Conservation (phyloP, 106 monocot species). For the Dioscorea alata region DNA sequence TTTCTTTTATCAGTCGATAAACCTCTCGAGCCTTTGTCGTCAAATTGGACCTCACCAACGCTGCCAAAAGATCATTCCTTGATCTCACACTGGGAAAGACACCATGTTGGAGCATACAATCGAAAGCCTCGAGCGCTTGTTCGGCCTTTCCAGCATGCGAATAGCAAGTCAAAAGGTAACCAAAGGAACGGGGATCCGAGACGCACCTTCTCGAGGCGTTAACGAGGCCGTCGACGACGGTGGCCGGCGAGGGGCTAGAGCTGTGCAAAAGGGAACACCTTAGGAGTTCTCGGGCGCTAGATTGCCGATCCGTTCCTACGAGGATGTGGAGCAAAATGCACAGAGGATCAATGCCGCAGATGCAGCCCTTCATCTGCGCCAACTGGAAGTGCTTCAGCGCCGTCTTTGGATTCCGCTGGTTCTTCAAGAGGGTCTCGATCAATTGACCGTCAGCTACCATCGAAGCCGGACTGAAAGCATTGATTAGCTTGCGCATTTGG, state of each 20-base stretch:
- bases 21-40: slow-evolving; percentile 16
- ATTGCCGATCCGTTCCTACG: slow-evolving; percentile 10
- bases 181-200: slow-evolving; percentile 17
- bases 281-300: slow-evolving; percentile 24
- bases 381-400: too few relatives aligned
- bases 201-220: slow-evolving; percentile 15
- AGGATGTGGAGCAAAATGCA: slow-evolving; percentile 48
- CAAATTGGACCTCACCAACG: slow-evolving; percentile 17
- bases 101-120: slow-evolving; percentile 23
- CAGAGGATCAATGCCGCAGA: too few relatives aligned
- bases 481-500: too few relatives aligned
- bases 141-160: slow-evolving; percentile 8
- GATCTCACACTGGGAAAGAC: slow-evolving; percentile 26
- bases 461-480: too few relatives aligned
- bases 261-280: slow-evolving; percentile 8
- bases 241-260: slow-evolving; percentile 3
- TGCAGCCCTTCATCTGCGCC: too few relatives aligned
- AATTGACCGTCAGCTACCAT: too few relatives aligned
- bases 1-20: slow-evolving; percentile 30
- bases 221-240: slow-evolving; percentile 28
- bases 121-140: slow-evolving; percentile 28
- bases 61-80: slow-evolving; percentile 30
- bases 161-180: slow-evolving; percentile 32
- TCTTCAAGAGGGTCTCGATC: too few relatives aligned
- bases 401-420: too few relatives aligned